These are phyloP conservation scores for Apiotrichum mycotoxinovorans DNA, from an alignment of 1,284 basidiomycete species.

Conservation along the genomic window DNA sequence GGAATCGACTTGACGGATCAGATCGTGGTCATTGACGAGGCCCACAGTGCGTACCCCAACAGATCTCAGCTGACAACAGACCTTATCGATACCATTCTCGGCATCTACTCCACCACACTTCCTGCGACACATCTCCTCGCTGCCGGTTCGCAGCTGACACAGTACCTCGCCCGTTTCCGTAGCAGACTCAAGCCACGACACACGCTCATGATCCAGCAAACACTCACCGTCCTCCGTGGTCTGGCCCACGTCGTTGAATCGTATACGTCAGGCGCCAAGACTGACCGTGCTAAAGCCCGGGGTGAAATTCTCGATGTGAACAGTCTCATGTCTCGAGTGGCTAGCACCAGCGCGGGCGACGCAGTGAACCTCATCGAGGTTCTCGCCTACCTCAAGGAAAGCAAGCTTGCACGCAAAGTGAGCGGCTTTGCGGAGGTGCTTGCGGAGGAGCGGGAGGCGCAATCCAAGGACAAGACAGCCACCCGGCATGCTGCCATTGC, in stretches of 20 bases:
- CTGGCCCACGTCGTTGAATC: slow-evolving; percentile 58
- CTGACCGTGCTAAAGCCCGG: slow-evolving; percentile 31
- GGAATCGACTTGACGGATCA: slow-evolving; percentile 78
- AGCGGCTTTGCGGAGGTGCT: slow-evolving; percentile 73
- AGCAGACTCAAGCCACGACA: slow-evolving; percentile 38
- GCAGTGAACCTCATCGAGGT: slow-evolving; percentile 74
- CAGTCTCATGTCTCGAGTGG: slow-evolving; percentile 64
- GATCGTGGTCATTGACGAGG: slow-evolving; percentile 90
- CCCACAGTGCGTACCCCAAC: slow-evolving; percentile 78
- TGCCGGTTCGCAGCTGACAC: not conserved
- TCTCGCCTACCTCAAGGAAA: slow-evolving; percentile 74
- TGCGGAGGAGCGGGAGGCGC: slow-evolving; percentile 25
- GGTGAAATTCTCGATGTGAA: slow-evolving; percentile 47
- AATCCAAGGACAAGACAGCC: slow-evolving; percentile 11
- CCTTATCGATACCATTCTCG: slow-evolving; percentile 79
- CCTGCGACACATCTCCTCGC: slow-evolving; percentile 34
- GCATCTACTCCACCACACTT: slow-evolving; percentile 73
- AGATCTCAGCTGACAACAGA: slow-evolving; percentile 53
- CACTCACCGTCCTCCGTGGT: slow-evolving; percentile 50
- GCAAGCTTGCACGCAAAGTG: slow-evolving; percentile 71
- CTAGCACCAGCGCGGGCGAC: slow-evolving; percentile 60
- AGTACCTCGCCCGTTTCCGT: slow-evolving; percentile 53
- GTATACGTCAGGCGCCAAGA: slow-evolving; percentile 52
- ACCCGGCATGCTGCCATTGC: slow-evolving; percentile 56
- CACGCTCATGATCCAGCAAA: slow-evolving; percentile 1